A percentile compares a stretch with the other conserved stretches of the same genome.
These are phyloP conservation scores for Gnomoniopsis sp. DNA, from an alignment of 2,329 filamentous ascomycete species.

Conservation along the genomic window DNA sequence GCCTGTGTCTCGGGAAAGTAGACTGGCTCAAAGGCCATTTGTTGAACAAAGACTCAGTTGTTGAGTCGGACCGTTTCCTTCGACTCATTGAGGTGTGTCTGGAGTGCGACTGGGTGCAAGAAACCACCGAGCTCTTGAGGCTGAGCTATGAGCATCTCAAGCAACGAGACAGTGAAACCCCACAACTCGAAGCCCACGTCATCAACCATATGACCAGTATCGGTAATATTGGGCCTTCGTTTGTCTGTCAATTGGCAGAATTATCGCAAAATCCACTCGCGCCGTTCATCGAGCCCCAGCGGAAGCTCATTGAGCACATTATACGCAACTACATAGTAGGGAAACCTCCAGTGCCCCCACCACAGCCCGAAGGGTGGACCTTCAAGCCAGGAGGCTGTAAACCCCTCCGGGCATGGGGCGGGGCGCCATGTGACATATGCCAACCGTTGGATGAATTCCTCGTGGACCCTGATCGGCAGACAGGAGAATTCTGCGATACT, in stretches of 20 bases:
- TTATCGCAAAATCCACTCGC: background rate
- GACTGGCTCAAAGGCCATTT: background rate
- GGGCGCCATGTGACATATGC: background rate
- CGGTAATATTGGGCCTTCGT: background rate
- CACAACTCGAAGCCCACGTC: background rate
- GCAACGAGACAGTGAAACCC: background rate
- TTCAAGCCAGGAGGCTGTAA: background rate
- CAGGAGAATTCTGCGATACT: background rate
- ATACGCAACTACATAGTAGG: slow-evolving; percentile 1
- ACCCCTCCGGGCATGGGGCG: background rate
- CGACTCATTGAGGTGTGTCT: background rate
- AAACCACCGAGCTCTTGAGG: background rate
- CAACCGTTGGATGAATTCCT: background rate
- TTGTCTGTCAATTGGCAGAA: too few relatives aligned
- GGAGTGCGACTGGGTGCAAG: background rate
- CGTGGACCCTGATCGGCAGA: background rate
- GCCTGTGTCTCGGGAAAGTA: background rate
- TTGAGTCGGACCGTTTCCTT: background rate
- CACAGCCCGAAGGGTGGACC: background rate
- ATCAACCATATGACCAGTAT: background rate
- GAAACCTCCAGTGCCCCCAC: background rate
- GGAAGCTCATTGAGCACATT: background rate
- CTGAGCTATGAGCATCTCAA: background rate
- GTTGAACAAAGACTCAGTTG: background rate
- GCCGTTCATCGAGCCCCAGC: background rate